Evolutionary conservation across 805 yeast species (phyloP).

Genomic region (Hanseniaspora lachancei): DNA sequence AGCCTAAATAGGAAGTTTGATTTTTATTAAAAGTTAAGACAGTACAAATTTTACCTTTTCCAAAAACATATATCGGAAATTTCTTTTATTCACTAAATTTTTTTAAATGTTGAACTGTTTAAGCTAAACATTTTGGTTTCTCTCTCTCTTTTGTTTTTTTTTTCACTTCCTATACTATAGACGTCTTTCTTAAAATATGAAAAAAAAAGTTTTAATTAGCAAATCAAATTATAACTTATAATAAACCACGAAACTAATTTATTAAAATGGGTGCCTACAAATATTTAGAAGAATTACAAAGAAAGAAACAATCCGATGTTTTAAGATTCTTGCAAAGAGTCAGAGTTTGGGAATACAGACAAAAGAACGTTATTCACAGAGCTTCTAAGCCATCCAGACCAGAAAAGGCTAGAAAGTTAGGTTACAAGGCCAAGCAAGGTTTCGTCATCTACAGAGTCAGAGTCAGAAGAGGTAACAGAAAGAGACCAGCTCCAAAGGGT

Average conservation of each 20-base stretch:
- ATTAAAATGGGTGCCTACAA: conserved; percentile 96
- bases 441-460: conserved; percentile 96
- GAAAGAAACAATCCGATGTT: conserved; percentile 99
- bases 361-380: conserved; percentile 96
- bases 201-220: too few species aligned
- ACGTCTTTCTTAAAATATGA: too few species aligned
- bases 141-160: too few species aligned
- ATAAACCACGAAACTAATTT: conserved; percentile 12
- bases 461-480: conserved; percentile 99
- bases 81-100: too few species aligned
- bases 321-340: conserved; percentile 97
- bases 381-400: conserved; percentile 98
- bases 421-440: conserved; percentile 99
- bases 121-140: too few species aligned
- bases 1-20: too few species aligned
- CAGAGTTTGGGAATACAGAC: conserved; percentile 99
- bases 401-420: conserved; percentile 99
- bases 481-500: conserved; percentile 99
- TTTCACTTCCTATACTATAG: too few species aligned
- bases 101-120: too few species aligned
- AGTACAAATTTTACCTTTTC: too few species aligned
- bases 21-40: too few species aligned
- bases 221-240: too few species aligned
- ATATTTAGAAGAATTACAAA: conserved; percentile 96
- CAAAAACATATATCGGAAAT: too few species aligned